Conservation (phyloP, 2,329 filamentous ascomycete genomes). For the Cadophora malorum region DNA sequence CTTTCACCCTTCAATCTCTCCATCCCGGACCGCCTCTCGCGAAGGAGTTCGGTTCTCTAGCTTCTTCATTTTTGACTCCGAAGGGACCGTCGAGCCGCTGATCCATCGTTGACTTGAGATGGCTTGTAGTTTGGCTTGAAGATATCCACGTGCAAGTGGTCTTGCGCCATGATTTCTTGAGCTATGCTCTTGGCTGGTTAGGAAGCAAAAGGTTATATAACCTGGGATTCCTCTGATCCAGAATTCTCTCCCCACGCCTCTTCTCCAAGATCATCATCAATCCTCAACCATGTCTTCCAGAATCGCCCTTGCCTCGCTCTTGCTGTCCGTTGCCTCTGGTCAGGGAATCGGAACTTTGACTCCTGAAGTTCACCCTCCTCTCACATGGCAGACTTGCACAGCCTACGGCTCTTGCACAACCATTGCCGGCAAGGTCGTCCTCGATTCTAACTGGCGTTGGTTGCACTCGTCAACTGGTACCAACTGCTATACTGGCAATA, state of each 20-base stretch:
- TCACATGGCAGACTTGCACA: slow-evolving; percentile 60
- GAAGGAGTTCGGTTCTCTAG: slow-evolving; percentile 3
- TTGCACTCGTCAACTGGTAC: slow-evolving; percentile 50
- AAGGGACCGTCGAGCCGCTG: slow-evolving; percentile 25
- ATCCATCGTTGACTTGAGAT: slow-evolving; percentile 15
- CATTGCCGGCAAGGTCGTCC: slow-evolving; percentile 54
- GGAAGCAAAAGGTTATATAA: slow-evolving; percentile 19
- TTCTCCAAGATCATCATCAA: slow-evolving; percentile 17
- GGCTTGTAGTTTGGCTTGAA: neutral
- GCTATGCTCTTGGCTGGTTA: neutral
- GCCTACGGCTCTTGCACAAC: slow-evolving; percentile 54
- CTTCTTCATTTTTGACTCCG: slow-evolving; percentile 13
- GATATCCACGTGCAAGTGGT: neutral
- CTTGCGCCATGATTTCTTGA: neutral
- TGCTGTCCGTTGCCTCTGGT: slow-evolving; percentile 47
- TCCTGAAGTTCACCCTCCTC: slow-evolving; percentile 57
- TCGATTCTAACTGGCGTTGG: slow-evolving; percentile 67
- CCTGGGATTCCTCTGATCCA: neutral
- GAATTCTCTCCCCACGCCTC: slow-evolving; percentile 6
- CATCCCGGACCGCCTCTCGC: slow-evolving; percentile 19
- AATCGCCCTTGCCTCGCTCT: slow-evolving; percentile 27
- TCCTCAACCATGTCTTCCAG: slow-evolving; percentile 32
- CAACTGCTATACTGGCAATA: slow-evolving; percentile 52
- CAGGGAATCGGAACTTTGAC: slow-evolving; percentile 56
- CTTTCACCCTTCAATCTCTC: slow-evolving; percentile 15